These are phyloP conservation scores for Brettanomyces anomalus DNA, from an alignment of 805 yeast species.

Conservation along the genomic window DNA sequence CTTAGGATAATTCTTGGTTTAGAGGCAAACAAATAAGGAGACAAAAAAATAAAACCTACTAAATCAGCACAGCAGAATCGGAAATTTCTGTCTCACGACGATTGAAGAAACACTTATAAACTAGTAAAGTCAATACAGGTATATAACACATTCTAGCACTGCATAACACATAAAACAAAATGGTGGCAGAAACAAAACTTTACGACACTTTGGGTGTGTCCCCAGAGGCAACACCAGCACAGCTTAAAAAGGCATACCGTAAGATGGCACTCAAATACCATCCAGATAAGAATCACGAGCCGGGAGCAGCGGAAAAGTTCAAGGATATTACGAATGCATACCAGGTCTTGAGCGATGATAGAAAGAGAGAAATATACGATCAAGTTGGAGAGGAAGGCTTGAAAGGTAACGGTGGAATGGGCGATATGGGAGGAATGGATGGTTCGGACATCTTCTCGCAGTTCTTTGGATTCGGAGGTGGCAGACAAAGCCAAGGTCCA, in stretches of 20 bases:
- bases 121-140: too few relatives aligned
- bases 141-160: too few relatives aligned
- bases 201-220: slow-evolving; percentile 70
- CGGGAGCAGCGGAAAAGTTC: slow-evolving; percentile 93
- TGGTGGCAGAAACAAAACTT: slow-evolving; percentile 76
- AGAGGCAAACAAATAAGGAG: too few relatives aligned
- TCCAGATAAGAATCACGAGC: slow-evolving; percentile 76
- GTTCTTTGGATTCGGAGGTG: slow-evolving; percentile 48
- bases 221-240: slow-evolving; percentile 57
- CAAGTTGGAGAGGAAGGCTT: slow-evolving; percentile 91
- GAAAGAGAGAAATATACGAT: slow-evolving; percentile 86
- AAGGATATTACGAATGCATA: slow-evolving; percentile 84
- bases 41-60: too few relatives aligned
- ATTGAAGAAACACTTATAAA: too few relatives aligned
- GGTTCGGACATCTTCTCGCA: slow-evolving; percentile 48
- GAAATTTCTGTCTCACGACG: too few relatives aligned
- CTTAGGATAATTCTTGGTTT: too few relatives aligned
- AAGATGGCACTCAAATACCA: slow-evolving; percentile 72
- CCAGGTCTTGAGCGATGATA: slow-evolving; percentile 78
- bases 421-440: slow-evolving; percentile 45
- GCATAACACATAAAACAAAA: slow-evolving; percentile 19
- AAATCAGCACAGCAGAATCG: too few relatives aligned
- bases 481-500: slow-evolving; percentile 73
- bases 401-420: slow-evolving; percentile 62
- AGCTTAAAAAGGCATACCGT: slow-evolving; percentile 77